Conservation (phyloP, 1,284 basidiomycete genomes). For the Ustilago nuda region DNA sequence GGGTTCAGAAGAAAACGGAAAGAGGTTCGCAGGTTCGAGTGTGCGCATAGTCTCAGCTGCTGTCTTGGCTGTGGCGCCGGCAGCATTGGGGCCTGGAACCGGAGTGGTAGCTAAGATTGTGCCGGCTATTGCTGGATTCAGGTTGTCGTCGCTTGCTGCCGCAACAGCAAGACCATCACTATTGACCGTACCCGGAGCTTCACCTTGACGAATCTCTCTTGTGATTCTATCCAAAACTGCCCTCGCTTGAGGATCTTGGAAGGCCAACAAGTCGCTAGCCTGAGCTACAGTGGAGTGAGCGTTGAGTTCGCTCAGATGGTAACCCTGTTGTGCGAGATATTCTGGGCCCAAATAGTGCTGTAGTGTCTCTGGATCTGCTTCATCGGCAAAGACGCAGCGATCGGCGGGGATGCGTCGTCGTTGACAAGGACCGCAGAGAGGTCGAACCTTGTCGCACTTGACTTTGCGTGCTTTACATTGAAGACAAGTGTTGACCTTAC, state of each 20-base stretch:
- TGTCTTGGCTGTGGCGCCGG: background rate
- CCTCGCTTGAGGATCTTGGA: constrained; percentile 52
- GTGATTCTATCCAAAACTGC: constrained; percentile 59
- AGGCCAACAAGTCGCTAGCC: constrained; percentile 25
- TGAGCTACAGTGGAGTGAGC: constrained; percentile 3
- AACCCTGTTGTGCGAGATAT: constrained; percentile 42
- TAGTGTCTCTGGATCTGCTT: constrained; percentile 47
- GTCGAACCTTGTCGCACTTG: constrained; percentile 64
- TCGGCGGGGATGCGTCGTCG: constrained; percentile 59
- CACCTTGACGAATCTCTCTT: constrained; percentile 47
- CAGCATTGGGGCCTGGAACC: constrained; percentile 5
- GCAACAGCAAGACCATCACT: constrained; percentile 10
- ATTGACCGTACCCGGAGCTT: constrained; percentile 7
- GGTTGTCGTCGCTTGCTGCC: constrained; percentile 7
- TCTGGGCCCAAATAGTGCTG: constrained; percentile 47
- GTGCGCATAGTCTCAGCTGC: constrained; percentile 27
- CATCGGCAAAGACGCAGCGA: constrained; percentile 60
- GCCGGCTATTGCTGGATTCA: constrained; percentile 19
- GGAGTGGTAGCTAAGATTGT: constrained; percentile 10
- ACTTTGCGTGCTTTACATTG: constrained; percentile 65
- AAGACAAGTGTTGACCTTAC: constrained; percentile 66
- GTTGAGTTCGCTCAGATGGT: constrained; percentile 24
- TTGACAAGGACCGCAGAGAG: constrained; percentile 64
- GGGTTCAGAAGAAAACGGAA: constrained; percentile 34
- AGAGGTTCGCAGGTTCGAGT: constrained; percentile 21